Base-by-base conservation (phyloP, 305 asterid species). In the Fraxinus ornus region DNA sequence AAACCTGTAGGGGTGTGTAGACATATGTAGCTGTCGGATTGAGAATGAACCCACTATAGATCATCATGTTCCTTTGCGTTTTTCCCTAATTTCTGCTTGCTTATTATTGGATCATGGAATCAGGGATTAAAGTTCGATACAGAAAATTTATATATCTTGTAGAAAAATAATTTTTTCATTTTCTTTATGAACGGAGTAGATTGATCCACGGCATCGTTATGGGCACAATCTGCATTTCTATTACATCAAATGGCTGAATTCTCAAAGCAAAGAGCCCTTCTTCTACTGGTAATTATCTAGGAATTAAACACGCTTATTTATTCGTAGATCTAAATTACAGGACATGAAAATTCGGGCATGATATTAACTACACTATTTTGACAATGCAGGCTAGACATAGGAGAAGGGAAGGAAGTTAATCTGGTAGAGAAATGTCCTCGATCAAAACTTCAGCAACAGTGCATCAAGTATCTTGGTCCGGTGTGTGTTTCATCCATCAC, bases 211-310 rank as follows among this genome's bases (percentile, higher is more conserved):
- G 79, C 99, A 96, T 86, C 95, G 99, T 21, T 94, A 96, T 70
- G 99, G 99, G 75, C 99, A 96, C 92, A 96, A 96, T 87, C 85
- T 96, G 68, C 98, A 92, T 89, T 91, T 96, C 89, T 94, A 96
- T 81, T 96, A 96, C 78, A 82, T 79, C 89, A 92, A 89, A 0
- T 96, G 99, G 99, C 66, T 94, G 87, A 89, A 89, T 83, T 94
- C 97, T 78, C 94, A 93, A 85, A 96, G 98, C 93, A 94, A 90
- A 78, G 94, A 96, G 77, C 99, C 99, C 66, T 96, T 96, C 90
- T 96, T 96, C 92, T 96, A 96, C 93, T 96, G 99, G 98, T 96
- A 88, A 85, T 19, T 30, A 41, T 85, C 79, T 85, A 47, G 76
- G 70, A 35, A 1, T 10, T 24, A 33, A 21, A 32, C 2, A 30